Evolutionary conservation across 1,139 yeast species (phyloP).

Genomic region (Magnusiomyces clavatus): DNA sequence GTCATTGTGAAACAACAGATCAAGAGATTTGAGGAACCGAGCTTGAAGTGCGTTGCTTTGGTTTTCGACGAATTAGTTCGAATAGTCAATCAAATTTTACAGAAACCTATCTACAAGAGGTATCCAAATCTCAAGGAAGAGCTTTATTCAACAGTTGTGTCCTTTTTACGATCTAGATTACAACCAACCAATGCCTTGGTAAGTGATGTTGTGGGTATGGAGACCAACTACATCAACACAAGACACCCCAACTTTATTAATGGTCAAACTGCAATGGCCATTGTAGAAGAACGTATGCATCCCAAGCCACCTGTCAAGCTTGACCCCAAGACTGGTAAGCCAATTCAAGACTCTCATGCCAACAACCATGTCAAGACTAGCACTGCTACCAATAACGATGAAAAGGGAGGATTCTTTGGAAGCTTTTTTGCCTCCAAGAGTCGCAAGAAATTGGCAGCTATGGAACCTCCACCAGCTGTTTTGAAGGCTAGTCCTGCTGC

Average conservation of each 20-base stretch:
- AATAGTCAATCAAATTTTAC: slow-evolving; percentile 75
- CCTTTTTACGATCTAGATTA: slow-evolving; percentile 70
- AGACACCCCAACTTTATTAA: slow-evolving; percentile 95
- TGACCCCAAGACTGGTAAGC: slow-evolving; percentile 88
- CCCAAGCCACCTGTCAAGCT: slow-evolving; percentile 72
- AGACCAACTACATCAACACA: slow-evolving; percentile 90
- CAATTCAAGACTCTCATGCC: slow-evolving; percentile 20
- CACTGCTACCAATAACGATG: slow-evolving; percentile 36
- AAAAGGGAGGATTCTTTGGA: slow-evolving; percentile 72
- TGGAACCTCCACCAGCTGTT: slow-evolving; percentile 97
- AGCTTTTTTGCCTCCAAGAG: slow-evolving; percentile 90
- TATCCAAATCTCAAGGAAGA: slow-evolving; percentile 89
- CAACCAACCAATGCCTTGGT: slow-evolving; percentile 83
- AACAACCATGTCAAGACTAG: slow-evolving; percentile 27
- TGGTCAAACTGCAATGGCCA: slow-evolving; percentile 93
- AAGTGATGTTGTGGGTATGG: slow-evolving; percentile 70
- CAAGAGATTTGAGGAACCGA: slow-evolving; percentile 89
- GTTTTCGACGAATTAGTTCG: slow-evolving; percentile 93
- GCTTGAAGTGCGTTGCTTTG: slow-evolving; percentile 78
- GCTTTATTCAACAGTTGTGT: slow-evolving; percentile 69
- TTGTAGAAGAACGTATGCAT: slow-evolving; percentile 85
- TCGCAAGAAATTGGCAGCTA: slow-evolving; percentile 86
- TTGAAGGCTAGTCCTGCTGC: slow-evolving; percentile 91
- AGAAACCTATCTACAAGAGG: slow-evolving; percentile 75
- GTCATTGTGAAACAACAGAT: slow-evolving; percentile 94